Conservation (phyloP, 441 rosid species). For the Populus trichocarpa region DNA sequence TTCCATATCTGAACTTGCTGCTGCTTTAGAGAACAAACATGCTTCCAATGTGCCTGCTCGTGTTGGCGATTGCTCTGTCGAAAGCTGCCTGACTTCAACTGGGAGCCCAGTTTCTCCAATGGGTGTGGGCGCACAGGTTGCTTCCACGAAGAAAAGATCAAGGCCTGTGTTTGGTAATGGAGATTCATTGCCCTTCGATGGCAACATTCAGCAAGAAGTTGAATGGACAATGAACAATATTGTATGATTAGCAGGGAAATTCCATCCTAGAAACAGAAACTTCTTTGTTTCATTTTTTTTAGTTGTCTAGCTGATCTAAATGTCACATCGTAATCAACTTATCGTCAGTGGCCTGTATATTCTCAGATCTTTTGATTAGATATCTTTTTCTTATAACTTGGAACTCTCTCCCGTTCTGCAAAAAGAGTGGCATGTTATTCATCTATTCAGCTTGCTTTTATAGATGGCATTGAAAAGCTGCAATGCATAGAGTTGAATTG, state of each 20-base stretch:
- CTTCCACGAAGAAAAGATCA: constrained; percentile 60
- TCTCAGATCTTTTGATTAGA: constrained; percentile 25
- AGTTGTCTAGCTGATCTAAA: constrained; percentile 24
- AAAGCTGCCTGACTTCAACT: constrained; percentile 72
- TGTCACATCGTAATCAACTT: constrained; percentile 18
- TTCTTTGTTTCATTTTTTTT: constrained; percentile 19
- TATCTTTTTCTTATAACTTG: constrained; percentile 13
- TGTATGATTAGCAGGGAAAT: constrained; percentile 26
- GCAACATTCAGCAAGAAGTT: constrained; percentile 51
- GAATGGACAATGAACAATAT: constrained; percentile 75
- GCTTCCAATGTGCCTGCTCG: constrained; percentile 39
- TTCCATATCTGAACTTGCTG: constrained; percentile 60
- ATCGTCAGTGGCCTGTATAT: constrained; percentile 40
- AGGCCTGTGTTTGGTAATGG: constrained; percentile 48
- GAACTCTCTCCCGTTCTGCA: constrained; percentile 17
- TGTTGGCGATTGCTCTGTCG: constrained; percentile 58
- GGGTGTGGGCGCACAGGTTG: constrained; percentile 40
- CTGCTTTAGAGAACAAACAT: constrained; percentile 45
- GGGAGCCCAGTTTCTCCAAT: constrained; percentile 55
- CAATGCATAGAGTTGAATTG: background rate
- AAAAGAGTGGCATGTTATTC: background rate
- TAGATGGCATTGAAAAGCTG: background rate
- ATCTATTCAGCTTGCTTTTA: background rate
- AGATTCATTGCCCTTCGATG: constrained; percentile 45
- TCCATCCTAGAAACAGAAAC: constrained; percentile 32